Percentiles rank a stretch among this genome's conserved stretches.
phyloP scores from a whole-genome alignment of 2,329 filamentous ascomycete genomes.

The Arthrobotrys megalospora region DNA sequence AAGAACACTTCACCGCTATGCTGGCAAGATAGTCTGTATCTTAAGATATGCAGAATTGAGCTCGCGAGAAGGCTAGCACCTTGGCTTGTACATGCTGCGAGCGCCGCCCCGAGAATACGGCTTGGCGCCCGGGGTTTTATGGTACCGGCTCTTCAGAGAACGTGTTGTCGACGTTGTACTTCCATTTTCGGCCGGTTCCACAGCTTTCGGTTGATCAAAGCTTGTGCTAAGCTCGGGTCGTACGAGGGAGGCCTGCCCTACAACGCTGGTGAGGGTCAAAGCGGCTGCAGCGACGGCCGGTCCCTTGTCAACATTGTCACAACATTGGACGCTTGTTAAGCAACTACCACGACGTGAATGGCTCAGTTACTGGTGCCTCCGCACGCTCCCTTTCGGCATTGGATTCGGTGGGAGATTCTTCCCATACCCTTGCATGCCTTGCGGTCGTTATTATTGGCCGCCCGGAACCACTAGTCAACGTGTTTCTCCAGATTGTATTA shows the following conservation, averaged over 20 bases:
- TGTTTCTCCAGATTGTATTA: background rate
- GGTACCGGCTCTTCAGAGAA: background rate
- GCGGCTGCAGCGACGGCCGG: slow-evolving; percentile 12
- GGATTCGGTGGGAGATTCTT: too few relatives aligned
- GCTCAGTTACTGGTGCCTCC: background rate
- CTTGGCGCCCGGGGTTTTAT: background rate
- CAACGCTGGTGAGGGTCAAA: slow-evolving; percentile 1
- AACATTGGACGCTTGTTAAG: background rate
- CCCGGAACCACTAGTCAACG: background rate
- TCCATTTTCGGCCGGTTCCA: slow-evolving; percentile 3
- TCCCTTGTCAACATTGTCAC: slow-evolving; percentile 2
- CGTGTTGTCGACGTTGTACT: slow-evolving; percentile 19
- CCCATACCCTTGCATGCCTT: background rate
- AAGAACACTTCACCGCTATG: background rate
- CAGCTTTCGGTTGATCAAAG: slow-evolving; percentile 19
- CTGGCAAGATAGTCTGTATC: background rate
- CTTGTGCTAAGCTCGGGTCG: slow-evolving; percentile 1
- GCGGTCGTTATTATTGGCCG: background rate
- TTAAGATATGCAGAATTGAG: background rate
- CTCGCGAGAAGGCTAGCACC: background rate
- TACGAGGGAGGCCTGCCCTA: background rate
- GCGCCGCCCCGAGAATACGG: too few relatives aligned
- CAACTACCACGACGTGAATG: background rate
- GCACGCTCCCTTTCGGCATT: slow-evolving; percentile 10
- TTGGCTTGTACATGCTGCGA: background rate